Conservation (phyloP, 129 eudicot genomes). For the Erigeron canadensis region DNA sequence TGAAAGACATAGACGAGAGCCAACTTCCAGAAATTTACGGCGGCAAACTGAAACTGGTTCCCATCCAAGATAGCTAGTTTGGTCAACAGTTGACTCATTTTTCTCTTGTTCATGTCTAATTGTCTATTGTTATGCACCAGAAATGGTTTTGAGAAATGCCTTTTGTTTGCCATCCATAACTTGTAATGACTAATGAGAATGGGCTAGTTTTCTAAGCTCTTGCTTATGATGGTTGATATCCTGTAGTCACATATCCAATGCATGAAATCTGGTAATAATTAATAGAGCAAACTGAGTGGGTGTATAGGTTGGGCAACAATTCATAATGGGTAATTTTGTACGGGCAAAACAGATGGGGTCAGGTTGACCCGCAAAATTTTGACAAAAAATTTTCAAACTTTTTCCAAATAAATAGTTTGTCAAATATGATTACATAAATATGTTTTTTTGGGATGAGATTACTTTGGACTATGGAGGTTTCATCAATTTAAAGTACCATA, state of each 20-base stretch:
- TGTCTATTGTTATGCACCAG: too few species aligned
- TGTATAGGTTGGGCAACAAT: neutral
- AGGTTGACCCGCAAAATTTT: too few species aligned
- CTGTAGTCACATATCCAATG: neutral
- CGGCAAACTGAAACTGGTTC: slow-evolving; percentile 57
- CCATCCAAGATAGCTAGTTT: slow-evolving; percentile 58
- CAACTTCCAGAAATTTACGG: slow-evolving; percentile 70
- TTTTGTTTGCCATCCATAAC: too few species aligned
- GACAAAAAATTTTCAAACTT: too few species aligned
- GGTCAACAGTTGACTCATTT: too few species aligned
- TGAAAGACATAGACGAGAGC: slow-evolving; percentile 43
- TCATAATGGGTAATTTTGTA: neutral
- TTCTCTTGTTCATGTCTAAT: too few species aligned
- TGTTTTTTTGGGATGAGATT: neutral
- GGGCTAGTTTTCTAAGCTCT: neutral
- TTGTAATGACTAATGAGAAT: too few species aligned
- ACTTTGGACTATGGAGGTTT: neutral
- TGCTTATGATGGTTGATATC: neutral
- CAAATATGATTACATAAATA: too few species aligned
- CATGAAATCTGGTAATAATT: neutral
- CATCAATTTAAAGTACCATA: neutral
- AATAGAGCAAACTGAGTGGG: too few species aligned
- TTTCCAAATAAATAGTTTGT: too few species aligned
- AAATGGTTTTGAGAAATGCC: too few species aligned
- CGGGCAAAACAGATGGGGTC: neutral